phyloP scores from a whole-genome alignment of 352 stramenopile species.

The Phytophthora cactorum region DNA sequence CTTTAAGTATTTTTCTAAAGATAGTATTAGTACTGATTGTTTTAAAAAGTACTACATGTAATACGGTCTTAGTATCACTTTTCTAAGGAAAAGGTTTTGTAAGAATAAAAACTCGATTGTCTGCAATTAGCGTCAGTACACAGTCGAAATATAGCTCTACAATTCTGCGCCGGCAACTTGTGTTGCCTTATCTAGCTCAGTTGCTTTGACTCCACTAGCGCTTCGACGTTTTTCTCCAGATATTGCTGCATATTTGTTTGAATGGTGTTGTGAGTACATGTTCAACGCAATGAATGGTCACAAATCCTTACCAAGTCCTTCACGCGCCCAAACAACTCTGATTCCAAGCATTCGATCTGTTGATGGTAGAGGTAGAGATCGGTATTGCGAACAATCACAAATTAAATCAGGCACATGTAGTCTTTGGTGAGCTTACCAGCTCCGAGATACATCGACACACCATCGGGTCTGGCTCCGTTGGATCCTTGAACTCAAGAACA shows the following conservation, averaged over 20 bases:
- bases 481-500: neutral
- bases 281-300: neutral
- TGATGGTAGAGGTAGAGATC: neutral
- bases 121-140: too few relatives aligned
- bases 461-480: constrained; percentile 37
- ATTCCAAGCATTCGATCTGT: constrained; percentile 41
- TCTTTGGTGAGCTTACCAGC: constrained; percentile 23
- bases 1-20: too few relatives aligned
- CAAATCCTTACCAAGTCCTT: constrained; percentile 44
- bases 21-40: too few relatives aligned
- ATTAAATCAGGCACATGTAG: neutral
- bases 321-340: constrained; percentile 38
- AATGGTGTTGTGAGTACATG: neutral
- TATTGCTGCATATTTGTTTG: constrained; percentile 16
- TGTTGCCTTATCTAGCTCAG: neutral
- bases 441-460: constrained; percentile 42
- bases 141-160: too few relatives aligned
- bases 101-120: too few relatives aligned
- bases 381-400: neutral
- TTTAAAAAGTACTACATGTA: too few relatives aligned
- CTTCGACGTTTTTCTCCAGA: constrained; percentile 23
- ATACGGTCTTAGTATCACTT: too few relatives aligned
- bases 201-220: constrained; percentile 2
- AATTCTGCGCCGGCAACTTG: too few relatives aligned
- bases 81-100: too few relatives aligned